A percentile compares a stretch with the other conserved stretches of the same genome.
These are phyloP conservation scores for Colletotrichum kahawae DNA, from an alignment of 2,329 filamentous ascomycete genomes.

Conservation along the genomic window DNA sequence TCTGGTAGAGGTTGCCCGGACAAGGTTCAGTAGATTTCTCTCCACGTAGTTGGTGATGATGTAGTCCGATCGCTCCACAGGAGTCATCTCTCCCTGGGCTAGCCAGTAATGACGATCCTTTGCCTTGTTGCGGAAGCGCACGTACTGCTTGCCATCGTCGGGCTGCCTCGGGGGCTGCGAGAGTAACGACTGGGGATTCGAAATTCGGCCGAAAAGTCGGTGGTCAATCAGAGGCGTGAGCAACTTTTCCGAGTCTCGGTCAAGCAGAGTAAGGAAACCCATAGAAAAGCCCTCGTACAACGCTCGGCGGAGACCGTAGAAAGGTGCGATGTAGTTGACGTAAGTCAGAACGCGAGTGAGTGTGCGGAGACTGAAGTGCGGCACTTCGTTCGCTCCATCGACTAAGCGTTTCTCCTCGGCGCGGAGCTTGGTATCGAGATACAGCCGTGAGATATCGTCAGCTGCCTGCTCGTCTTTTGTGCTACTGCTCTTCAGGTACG, in stretches of 20 bases:
- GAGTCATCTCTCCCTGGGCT: constrained; percentile 70
- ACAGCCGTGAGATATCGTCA: constrained; percentile 83
- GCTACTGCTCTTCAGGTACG: constrained; percentile 78
- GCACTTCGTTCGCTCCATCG: constrained; percentile 93
- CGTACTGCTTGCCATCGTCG: constrained; percentile 76
- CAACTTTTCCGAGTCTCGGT: constrained; percentile 79
- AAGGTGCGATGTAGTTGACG: constrained; percentile 80
- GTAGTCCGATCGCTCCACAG: constrained; percentile 82
- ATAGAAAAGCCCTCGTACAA: constrained; percentile 96
- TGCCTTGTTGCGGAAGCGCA: constrained; percentile 73
- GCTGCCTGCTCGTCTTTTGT: constrained; percentile 76
- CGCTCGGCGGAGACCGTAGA: constrained; percentile 84
- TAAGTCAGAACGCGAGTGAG: constrained; percentile 90
- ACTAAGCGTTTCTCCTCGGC: constrained; percentile 84
- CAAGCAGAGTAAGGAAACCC: constrained; percentile 92
- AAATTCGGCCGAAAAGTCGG: constrained; percentile 75
- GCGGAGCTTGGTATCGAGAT: constrained; percentile 84
- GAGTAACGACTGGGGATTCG: constrained; percentile 74
- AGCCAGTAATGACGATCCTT: constrained; percentile 86
- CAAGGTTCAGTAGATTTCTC: constrained; percentile 91
- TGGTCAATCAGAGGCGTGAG: constrained; percentile 81
- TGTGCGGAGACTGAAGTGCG: constrained; percentile 95
- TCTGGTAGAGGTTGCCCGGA: constrained; percentile 89
- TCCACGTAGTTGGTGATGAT: constrained; percentile 97
- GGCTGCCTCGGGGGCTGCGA: constrained; percentile 80